These are phyloP conservation scores for Syzygium aqueum DNA, from an alignment of 345 rosid genomes.

Conservation along the genomic window DNA sequence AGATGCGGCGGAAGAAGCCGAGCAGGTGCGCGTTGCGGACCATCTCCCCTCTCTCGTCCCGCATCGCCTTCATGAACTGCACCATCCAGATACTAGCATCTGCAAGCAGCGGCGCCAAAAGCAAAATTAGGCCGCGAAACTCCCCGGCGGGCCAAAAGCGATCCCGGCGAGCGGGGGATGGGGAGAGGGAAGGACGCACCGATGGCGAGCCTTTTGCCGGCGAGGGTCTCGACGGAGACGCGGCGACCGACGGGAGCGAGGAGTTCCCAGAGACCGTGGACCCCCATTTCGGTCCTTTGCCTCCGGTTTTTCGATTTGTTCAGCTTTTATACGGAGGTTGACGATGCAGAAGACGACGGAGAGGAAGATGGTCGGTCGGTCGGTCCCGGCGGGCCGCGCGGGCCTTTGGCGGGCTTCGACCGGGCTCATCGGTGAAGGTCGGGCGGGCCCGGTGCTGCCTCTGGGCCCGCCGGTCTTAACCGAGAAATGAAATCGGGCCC, in stretches of 20 bases:
- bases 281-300: constrained; percentile 38
- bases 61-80: constrained; percentile 97
- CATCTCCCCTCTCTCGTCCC: constrained; percentile 96
- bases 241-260: constrained; percentile 93
- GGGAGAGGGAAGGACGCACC: constrained; percentile 22
- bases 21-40: constrained; percentile 79
- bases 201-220: constrained; percentile 78
- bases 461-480: background rate
- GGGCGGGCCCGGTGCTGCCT: background rate
- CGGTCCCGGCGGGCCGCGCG: background rate
- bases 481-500: background rate
- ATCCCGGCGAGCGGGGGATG: constrained; percentile 4
- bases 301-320: background rate
- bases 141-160: background rate
- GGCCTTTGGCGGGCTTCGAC: background rate
- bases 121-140: background rate
- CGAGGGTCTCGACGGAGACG: constrained; percentile 87
- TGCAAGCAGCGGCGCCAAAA: constrained; percentile 1
- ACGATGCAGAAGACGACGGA: background rate
- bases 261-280: constrained; percentile 77
- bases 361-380: background rate
- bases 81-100: constrained; percentile 99
- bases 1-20: constrained; percentile 89
- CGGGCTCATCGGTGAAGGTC: background rate
- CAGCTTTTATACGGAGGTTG: background rate